A percentile compares a stretch with the other conserved stretches of the same genome.
Conservation (phyloP, 257 asterid species). For the Cordia subcordata region DNA sequence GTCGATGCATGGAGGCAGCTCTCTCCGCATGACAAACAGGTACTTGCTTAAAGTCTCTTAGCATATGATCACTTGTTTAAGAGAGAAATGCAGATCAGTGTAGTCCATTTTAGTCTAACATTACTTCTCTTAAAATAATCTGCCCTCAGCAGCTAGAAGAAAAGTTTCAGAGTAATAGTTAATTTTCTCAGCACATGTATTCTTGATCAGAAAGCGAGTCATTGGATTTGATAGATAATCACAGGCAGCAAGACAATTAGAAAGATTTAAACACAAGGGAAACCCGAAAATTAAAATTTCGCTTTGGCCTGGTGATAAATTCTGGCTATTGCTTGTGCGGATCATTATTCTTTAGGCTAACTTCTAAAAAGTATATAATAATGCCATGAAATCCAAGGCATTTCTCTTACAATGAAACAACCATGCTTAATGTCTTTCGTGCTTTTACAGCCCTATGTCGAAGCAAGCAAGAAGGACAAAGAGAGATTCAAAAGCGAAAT, state of each 20-base stretch:
- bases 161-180: too few relatives aligned
- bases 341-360: background rate
- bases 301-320: background rate
- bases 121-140: too few relatives aligned
- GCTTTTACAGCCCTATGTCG: slow-evolving; percentile 49
- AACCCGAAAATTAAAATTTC: too few relatives aligned
- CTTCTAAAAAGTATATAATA: background rate
- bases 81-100: background rate
- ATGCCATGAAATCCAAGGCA: background rate
- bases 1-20: slow-evolving; percentile 48
- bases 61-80: background rate
- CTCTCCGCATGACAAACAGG: slow-evolving; percentile 45
- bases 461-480: slow-evolving; percentile 58
- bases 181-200: too few relatives aligned
- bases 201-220: too few relatives aligned
- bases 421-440: slow-evolving; percentile 2
- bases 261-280: background rate
- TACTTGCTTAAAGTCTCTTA: slow-evolving; percentile 7
- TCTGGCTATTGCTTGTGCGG: background rate
- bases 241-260: too few relatives aligned
- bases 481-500: slow-evolving; percentile 51
- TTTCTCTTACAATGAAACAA: background rate
- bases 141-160: background rate
- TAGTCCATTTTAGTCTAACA: too few relatives aligned
- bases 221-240: too few relatives aligned